phyloP scores from a whole-genome alignment of 257 asterid species.

The Solanum pimpinellifolium region DNA sequence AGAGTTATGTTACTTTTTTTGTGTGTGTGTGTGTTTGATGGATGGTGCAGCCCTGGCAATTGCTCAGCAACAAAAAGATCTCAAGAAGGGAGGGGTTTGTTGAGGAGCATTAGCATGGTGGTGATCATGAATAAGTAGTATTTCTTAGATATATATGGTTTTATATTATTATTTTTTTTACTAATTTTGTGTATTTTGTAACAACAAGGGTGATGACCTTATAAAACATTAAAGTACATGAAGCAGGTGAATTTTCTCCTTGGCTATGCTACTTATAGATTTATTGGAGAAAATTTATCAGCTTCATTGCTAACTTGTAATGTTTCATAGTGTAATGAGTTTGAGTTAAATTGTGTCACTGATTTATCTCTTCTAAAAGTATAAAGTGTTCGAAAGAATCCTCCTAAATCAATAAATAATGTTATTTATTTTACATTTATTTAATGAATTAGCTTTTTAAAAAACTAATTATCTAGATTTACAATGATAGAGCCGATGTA shows the following conservation, averaged over 20 bases:
- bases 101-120: slow-evolving; percentile 43
- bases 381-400: not conserved
- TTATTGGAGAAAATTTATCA: slow-evolving; percentile 40
- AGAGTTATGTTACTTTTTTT: not conserved
- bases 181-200: not conserved
- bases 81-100: slow-evolving; percentile 36
- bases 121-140: slow-evolving; percentile 1
- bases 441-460: not conserved
- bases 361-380: not conserved
- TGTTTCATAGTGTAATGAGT: not conserved
- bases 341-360: not conserved
- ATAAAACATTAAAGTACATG: slow-evolving; percentile 16
- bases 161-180: not conserved
- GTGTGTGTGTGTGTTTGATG: not conserved
- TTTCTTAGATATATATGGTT: slow-evolving; percentile 1
- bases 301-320: slow-evolving; percentile 29
- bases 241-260: slow-evolving; percentile 56
- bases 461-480: not conserved
- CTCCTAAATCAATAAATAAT: not conserved
- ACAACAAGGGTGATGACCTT: slow-evolving; percentile 13
- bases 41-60: slow-evolving; percentile 18
- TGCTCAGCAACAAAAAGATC: slow-evolving; percentile 58
- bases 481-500: not conserved
- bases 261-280: not conserved
- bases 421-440: not conserved